Conservation (phyloP, 176 grass and related monocot species). For the Alloteropsis semialata region DNA sequence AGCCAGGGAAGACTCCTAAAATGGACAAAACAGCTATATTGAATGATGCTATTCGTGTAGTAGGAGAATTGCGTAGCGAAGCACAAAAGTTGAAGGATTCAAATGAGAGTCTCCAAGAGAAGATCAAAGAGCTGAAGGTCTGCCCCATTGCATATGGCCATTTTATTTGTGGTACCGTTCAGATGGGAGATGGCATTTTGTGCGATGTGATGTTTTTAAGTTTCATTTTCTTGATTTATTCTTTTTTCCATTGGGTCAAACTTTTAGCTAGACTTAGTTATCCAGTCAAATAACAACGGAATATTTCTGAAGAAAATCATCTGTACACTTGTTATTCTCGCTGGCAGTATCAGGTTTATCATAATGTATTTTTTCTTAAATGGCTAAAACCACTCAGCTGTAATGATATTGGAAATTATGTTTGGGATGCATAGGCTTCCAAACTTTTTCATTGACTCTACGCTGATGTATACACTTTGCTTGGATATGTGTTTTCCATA, state of each 20-base stretch:
- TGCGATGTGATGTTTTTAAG: background rate
- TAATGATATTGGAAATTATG: background rate
- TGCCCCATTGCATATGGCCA: background rate
- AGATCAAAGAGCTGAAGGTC: slow-evolving; percentile 99
- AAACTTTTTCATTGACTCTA: background rate
- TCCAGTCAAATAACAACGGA: background rate
- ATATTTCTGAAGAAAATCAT: background rate
- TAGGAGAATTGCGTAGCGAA: slow-evolving; percentile 72
- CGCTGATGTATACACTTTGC: background rate
- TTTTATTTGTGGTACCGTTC: background rate
- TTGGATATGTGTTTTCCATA: background rate
- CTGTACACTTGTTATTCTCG: background rate
- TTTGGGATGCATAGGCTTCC: background rate
- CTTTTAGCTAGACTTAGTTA: background rate
- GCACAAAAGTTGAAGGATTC: slow-evolving; percentile 87
- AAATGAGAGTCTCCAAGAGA: slow-evolving; percentile 84
- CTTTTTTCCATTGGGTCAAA: background rate
- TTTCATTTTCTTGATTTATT: background rate
- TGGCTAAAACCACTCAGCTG: background rate
- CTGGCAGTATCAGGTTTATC: slow-evolving; percentile 1
- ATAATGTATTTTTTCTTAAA: background rate
- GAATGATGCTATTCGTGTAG: slow-evolving; percentile 73
- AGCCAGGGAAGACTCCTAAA: slow-evolving; percentile 86
- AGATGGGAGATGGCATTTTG: background rate
- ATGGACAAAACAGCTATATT: slow-evolving; percentile 95